phyloP scores from a whole-genome alignment of 2,329 filamentous ascomycete species.

The Waltergamsia citrina region DNA sequence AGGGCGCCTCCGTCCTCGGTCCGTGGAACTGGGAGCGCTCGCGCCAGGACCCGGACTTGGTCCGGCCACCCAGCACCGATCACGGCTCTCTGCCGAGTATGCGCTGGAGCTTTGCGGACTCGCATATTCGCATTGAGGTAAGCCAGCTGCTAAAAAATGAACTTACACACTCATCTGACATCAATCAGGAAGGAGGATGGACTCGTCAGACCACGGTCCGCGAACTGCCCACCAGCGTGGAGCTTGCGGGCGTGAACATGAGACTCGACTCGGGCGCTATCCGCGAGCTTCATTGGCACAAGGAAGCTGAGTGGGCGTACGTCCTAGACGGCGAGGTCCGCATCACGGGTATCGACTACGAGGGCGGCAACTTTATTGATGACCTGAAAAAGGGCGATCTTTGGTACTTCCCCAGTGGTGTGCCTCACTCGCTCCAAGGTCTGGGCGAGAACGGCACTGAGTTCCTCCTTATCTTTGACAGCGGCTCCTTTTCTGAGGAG shows the following conservation, averaged over 20 bases:
- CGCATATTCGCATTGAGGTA: slow-evolving; percentile 54
- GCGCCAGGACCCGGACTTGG: slow-evolving; percentile 60
- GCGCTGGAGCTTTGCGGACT: slow-evolving; percentile 62
- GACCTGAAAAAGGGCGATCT: slow-evolving; percentile 68
- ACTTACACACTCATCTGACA: not conserved
- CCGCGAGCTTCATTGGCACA: slow-evolving; percentile 74
- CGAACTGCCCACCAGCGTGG: slow-evolving; percentile 55
- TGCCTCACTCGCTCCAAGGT: slow-evolving; percentile 70
- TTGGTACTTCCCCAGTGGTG: slow-evolving; percentile 73
- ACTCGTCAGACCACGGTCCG: slow-evolving; percentile 62
- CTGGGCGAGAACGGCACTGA: slow-evolving; percentile 51
- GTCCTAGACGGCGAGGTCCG: slow-evolving; percentile 62
- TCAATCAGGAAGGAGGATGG: slow-evolving; percentile 60
- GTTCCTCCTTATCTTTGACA: slow-evolving; percentile 39
- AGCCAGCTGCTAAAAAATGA: slow-evolving; percentile 9
- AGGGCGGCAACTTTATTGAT: slow-evolving; percentile 69
- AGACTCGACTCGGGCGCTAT: slow-evolving; percentile 63
- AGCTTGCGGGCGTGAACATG: slow-evolving; percentile 73
- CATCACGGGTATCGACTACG: slow-evolving; percentile 63
- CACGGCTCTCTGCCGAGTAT: slow-evolving; percentile 62
- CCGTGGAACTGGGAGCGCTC: slow-evolving; percentile 61
- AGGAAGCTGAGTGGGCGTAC: slow-evolving; percentile 71
- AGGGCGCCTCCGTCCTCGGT: slow-evolving; percentile 57
- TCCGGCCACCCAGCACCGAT: slow-evolving; percentile 65
- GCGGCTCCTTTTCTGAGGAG: slow-evolving; percentile 43